Conservation (phyloP, 2,329 filamentous ascomycete genomes). For the Coleophoma eucalyptorum region DNA sequence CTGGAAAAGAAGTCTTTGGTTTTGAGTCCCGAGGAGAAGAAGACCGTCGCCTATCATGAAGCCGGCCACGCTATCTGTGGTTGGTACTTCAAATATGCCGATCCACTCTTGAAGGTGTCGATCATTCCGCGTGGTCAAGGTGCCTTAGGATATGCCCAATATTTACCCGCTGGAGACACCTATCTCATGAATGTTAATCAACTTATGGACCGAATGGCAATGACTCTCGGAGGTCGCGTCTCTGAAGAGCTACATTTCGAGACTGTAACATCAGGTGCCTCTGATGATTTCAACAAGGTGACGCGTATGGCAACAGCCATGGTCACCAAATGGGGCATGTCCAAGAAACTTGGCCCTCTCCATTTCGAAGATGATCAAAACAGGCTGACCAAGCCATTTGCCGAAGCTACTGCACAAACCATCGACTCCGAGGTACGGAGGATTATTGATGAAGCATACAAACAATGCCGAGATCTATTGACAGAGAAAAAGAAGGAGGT, state of each 20-base stretch:
- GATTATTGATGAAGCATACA: conserved; percentile 90
- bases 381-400: conserved; percentile 90
- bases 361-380: conserved; percentile 84
- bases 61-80: conserved; percentile 97
- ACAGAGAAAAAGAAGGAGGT: conserved; percentile 84
- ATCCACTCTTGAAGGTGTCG: conserved; percentile 94
- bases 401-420: conserved; percentile 85
- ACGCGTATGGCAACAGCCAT: conserved; percentile 93
- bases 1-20: conserved; percentile 97
- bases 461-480: conserved; percentile 81
- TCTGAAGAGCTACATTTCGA: conserved; percentile 97
- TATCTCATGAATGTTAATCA: conserved; percentile 96
- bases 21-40: conserved; percentile 89
- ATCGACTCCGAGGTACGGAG: conserved; percentile 90
- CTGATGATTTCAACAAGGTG: conserved; percentile 98
- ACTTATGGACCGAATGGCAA: conserved; percentile 99
- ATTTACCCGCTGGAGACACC: conserved; percentile 85
- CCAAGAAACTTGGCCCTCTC: conserved; percentile 84
- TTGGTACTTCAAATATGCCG: conserved; percentile 96
- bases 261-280: conserved; percentile 90
- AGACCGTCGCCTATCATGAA: conserved; percentile 95
- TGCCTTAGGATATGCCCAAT: conserved; percentile 93
- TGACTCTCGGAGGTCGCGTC: conserved; percentile 94
- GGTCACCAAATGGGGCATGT: conserved; percentile 99
- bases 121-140: conserved; percentile 96